Conservation (phyloP, 2,329 filamentous ascomycete genomes). For the Chaetomium olivaceum region DNA sequence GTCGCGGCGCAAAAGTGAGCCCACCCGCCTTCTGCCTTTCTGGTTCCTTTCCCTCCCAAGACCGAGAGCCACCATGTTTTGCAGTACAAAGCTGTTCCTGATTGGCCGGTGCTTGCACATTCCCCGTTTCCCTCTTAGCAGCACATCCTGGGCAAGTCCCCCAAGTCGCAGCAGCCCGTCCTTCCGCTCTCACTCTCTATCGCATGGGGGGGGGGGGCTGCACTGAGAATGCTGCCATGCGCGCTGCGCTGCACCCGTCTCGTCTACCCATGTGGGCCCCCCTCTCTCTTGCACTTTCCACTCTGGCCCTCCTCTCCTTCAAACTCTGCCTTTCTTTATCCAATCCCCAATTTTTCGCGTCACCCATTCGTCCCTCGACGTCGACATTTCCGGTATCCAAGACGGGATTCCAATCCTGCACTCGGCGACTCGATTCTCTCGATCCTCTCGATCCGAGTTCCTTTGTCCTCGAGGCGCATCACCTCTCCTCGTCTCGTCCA, state of each 20-base stretch:
- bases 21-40: conserved; percentile 2
- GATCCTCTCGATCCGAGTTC: conserved; percentile 32
- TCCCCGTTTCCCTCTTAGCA: conserved; percentile 23
- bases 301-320: conserved; percentile 32
- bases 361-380: conserved; percentile 28
- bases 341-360: conserved; percentile 30
- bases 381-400: conserved; percentile 12
- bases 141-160: conserved; percentile 17
- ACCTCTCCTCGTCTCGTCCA: conserved; percentile 26
- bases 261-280: conserved; percentile 33
- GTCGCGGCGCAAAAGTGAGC: conserved; percentile 6
- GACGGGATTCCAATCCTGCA: conserved; percentile 22
- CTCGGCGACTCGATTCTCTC: conserved; percentile 28
- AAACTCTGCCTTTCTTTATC: conserved; percentile 35
- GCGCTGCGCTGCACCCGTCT: conserved; percentile 22
- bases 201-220: conserved; percentile 2
- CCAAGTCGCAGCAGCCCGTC: conserved; percentile 26
- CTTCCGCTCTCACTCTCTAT: conserved; percentile 17
- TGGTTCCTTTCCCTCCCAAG: not conserved
- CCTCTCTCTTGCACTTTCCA: conserved; percentile 31
- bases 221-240: conserved; percentile 19
- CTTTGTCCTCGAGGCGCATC: conserved; percentile 39
- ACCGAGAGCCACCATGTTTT: conserved; percentile 1
- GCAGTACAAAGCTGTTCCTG: conserved; percentile 23
- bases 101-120: conserved; percentile 27